Base-by-base conservation (phyloP, 2,329 filamentous ascomycete genomes). In the Beauveria bassiana region DNA sequence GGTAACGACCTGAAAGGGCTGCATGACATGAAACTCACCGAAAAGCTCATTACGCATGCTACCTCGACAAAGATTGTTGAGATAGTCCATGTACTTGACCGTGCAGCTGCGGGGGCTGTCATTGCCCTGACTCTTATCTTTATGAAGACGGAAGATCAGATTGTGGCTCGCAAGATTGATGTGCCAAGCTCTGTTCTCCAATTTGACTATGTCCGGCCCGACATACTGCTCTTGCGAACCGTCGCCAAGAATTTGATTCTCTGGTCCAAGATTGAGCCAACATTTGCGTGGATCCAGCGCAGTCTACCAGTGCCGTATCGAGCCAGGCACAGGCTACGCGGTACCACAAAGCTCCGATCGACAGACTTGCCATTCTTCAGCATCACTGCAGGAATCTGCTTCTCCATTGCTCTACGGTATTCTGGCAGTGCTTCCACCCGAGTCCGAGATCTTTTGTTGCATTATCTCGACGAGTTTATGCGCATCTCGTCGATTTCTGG, bases 181-280 rank as follows among this genome's bases (percentile, higher is more conserved):
- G 87, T 98, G 0, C 96, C 96, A 0, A 89, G 96, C 66, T 96
- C 95, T 0, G 78, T 90, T 28, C 81, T 95, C 40, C 93, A 98
- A 67, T 98, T 96, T 71, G 95, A 98, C 71, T 97, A 98, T 70
- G 88, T 98, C 20, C 86, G 95, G 2, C 95, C 95, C 0, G 95
- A 99, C 70, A 87, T 97, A 47, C 88, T 99, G 65, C 84, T 99
- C 7, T 80, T 99, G 12, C 87, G 95, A 20, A 97, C 93, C 0
- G 80, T 98, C 38, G 89, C 95, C 12, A 91, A 89, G 70, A 91
- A 98, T 71, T 73, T 99, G 45, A 96, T 99, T 66, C 85, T 98
- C 76, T 99, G 95, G 95, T 89, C 89, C 65, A 80, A 85, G 63
- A 95, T 99, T 57, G 79, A 86, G 62, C 86, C 90, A 1, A 86